Evolutionary conservation across 495 filamentous ascomycete genomes (phyloP), one percentile per base, ranked within the genome.

Genomic region (Podospora comata): DNA sequence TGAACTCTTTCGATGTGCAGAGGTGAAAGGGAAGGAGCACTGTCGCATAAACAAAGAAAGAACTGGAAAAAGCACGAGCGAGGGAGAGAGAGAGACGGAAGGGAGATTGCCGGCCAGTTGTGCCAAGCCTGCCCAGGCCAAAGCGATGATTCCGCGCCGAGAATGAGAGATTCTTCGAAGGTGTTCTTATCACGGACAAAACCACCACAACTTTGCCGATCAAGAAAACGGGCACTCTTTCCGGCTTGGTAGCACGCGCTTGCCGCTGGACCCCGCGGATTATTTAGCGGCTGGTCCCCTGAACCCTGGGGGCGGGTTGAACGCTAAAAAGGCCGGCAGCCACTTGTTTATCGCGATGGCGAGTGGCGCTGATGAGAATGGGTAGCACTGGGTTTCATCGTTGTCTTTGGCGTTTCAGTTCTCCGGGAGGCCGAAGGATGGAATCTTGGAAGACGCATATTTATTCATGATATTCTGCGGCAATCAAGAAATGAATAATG

Each of bases 351-450:
- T n/a, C 15, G 30, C n/a, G 54, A 65, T 34, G 34, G 26, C 34
- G 44, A 62, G 62, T 69, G 67, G 67, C 62, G 63, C 67, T 60
- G 58, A 63, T 27, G 57, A 16, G n/a, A 28, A 26, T 18, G 48
- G 32, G 58, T 18, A 69, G 39, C 58, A 30, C 64, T 64, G 62
- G 32, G 68, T 70, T 70, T 70, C 68, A 70, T 26, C 20, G 54
- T 62, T 4, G 2, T 55, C 20, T 65, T 32, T 23, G 30, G 23
- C 19, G 68, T 70, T 70, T 70, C 64, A 58, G 55, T 58, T 26
- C 3, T 58, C 62, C 7, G 9, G 39, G 55, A 57, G 67, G 19
- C 62, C 62, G 55, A 55, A 44, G 16, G n/a, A 53, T n/a, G 28
- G 18, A 13, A 44, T 20, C 60, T 30, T 48, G 39, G 39, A 48